Percentiles rank a stretch among this genome's conserved stretches.
phyloP scores from a whole-genome alignment of 805 yeast species.

The Candida montana region DNA sequence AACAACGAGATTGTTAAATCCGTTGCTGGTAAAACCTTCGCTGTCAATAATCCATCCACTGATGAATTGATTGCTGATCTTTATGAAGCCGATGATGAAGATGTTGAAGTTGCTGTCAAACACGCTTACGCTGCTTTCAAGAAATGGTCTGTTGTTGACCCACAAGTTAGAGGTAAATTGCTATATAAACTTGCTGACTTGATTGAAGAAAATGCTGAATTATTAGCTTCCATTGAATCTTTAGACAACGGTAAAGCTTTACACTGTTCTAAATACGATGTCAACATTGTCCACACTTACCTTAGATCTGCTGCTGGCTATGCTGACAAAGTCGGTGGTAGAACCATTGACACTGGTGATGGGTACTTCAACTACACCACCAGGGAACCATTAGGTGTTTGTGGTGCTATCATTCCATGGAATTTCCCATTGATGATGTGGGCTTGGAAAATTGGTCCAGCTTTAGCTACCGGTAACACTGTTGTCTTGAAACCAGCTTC shows the following conservation, averaged over 20 bases:
- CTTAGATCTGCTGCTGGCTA: slow-evolving; percentile 69
- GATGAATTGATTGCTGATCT: slow-evolving; percentile 57
- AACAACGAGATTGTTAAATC: slow-evolving; percentile 71
- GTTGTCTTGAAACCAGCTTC: slow-evolving; percentile 71
- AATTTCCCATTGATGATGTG: slow-evolving; percentile 79
- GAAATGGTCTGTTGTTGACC: slow-evolving; percentile 57
- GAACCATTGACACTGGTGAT: slow-evolving; percentile 56
- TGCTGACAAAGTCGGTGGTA: slow-evolving; percentile 66
- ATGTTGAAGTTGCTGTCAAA: slow-evolving; percentile 64
- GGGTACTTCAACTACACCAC: slow-evolving; percentile 60
- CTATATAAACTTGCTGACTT: slow-evolving; percentile 62
- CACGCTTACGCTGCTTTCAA: slow-evolving; percentile 62
- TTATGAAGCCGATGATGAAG: slow-evolving; percentile 53
- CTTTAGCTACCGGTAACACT: slow-evolving; percentile 72
- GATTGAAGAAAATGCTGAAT: slow-evolving; percentile 57
- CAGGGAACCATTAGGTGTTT: slow-evolving; percentile 74
- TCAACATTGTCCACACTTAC: slow-evolving; percentile 57
- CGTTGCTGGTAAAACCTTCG: slow-evolving; percentile 44
- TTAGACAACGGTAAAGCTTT: slow-evolving; percentile 76
- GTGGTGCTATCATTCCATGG: slow-evolving; percentile 85
- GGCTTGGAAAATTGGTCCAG: slow-evolving; percentile 78
- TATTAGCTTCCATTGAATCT: slow-evolving; percentile 63
- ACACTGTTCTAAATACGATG: slow-evolving; percentile 61
- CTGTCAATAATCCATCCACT: slow-evolving; percentile 54
- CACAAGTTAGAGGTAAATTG: slow-evolving; percentile 46